phyloP scores from a whole-genome alignment of 495 filamentous ascomycete genomes.

The Aspergillus indologenus region DNA sequence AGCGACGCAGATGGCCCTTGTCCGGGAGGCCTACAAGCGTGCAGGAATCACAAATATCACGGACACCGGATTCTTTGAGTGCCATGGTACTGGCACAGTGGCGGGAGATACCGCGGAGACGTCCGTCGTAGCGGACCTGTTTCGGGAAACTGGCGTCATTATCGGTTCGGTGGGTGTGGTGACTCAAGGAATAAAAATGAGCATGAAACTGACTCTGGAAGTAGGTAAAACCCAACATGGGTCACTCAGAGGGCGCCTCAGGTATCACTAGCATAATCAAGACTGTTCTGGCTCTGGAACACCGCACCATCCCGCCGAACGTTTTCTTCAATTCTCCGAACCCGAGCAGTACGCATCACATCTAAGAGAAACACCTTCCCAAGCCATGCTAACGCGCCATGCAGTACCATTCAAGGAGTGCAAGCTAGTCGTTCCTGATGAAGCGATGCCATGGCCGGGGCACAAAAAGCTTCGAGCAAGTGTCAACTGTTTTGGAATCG shows the following conservation, averaged over 20 bases:
- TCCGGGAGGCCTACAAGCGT: conserved; percentile 30
- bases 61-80: conserved; percentile 28
- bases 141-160: conserved; percentile 10
- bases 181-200: too few species aligned
- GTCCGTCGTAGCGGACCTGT: conserved; percentile 45
- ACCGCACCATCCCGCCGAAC: conserved; percentile 52
- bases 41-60: conserved; percentile 27
- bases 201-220: too few species aligned
- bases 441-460: conserved; percentile 24
- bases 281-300: conserved; percentile 50
- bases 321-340: conserved; percentile 25
- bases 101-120: conserved; percentile 44
- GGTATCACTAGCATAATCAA: conserved; percentile 59
- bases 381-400: too few species aligned
- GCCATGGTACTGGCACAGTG: conserved; percentile 32
- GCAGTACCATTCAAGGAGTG: too few species aligned
- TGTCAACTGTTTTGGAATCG: conserved; percentile 32
- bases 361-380: too few species aligned
- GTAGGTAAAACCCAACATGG: conserved; percentile 54
- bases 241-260: conserved; percentile 51
- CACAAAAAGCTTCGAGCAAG: conserved; percentile 25
- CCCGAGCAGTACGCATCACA: too few species aligned
- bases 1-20: conserved; percentile 28
- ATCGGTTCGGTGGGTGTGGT: conserved; percentile 14
- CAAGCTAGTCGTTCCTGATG: conserved; percentile 16